Evolutionary conservation across 2,329 filamentous ascomycete genomes (phyloP).

Genomic region (Pyrenophora tritici-repentis): DNA sequence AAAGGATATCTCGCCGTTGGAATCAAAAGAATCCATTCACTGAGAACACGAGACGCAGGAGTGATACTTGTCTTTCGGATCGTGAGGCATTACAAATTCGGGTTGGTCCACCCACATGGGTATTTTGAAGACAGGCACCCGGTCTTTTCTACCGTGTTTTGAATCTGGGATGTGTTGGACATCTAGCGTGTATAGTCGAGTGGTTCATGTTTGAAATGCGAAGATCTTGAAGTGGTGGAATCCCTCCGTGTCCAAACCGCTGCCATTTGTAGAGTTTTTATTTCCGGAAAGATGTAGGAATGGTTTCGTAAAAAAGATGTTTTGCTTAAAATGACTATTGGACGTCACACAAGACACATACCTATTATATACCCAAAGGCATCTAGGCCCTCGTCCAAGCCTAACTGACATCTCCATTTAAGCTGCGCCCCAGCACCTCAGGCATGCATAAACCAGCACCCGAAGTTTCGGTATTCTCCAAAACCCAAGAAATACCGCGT

Average conservation of each 20-base stretch:
- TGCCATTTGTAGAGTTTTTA: not conserved
- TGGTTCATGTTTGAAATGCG: not conserved
- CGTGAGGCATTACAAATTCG: not conserved
- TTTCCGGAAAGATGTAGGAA: no score
- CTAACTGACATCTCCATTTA: no score
- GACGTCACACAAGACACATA: no score
- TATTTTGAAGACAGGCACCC: not conserved
- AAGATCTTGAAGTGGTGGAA: not conserved
- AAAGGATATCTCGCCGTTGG: not conserved
- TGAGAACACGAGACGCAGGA: not conserved
- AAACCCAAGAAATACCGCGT: no score
- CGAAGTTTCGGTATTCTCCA: no score
- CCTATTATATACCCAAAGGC: no score
- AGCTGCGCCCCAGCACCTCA: no score
- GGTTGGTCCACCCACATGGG: not conserved
- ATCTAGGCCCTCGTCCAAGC: no score
- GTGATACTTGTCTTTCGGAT: not conserved
- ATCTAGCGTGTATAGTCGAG: constrained; percentile 7
- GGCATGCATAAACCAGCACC: no score
- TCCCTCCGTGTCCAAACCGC: not conserved
- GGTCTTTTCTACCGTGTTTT: not conserved
- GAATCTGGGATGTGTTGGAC: not conserved
- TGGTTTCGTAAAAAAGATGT: no score
- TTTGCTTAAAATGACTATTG: no score
- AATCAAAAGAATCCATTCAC: not conserved